phyloP scores from a whole-genome alignment of 345 rosid genomes.

The Corchorus olitorius region DNA sequence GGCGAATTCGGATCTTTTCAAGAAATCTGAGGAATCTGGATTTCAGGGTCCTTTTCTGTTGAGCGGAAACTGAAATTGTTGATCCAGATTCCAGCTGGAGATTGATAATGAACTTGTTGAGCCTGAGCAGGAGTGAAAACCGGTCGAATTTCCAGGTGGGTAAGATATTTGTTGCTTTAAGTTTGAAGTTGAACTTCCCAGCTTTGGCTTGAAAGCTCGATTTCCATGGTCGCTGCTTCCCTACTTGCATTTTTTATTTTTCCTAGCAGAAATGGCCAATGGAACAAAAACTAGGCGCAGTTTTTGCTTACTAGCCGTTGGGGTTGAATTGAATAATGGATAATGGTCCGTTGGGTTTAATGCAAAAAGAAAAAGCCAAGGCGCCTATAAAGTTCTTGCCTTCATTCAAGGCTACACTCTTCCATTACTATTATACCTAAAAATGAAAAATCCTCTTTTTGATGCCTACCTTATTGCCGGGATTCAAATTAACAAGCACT shows the following conservation, averaged over 20 bases:
- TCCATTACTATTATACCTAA: no score
- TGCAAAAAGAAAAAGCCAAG: neutral
- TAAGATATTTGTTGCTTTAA: slow-evolving; percentile 23
- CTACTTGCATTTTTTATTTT: slow-evolving; percentile 36
- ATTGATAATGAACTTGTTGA: slow-evolving; percentile 29
- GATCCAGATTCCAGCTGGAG: slow-evolving; percentile 31
- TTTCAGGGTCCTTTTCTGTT: slow-evolving; percentile 11
- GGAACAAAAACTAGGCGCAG: neutral
- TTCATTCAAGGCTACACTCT: no score
- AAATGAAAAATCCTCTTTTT: no score
- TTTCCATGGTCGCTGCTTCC: slow-evolving; percentile 35
- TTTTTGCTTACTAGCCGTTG: neutral
- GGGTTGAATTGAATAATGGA: neutral
- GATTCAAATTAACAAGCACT: no score
- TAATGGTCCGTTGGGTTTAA: neutral
- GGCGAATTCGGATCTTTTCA: slow-evolving; percentile 9
- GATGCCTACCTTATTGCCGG: neutral
- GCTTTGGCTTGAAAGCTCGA: slow-evolving; percentile 31
- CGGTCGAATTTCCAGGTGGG: slow-evolving; percentile 29
- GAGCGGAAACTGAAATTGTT: slow-evolving; percentile 1
- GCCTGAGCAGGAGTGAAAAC: slow-evolving; percentile 33
- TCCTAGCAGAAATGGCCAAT: neutral
- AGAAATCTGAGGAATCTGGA: slow-evolving; percentile 28
- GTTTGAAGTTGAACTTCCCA: slow-evolving; percentile 32
- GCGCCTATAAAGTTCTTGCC: neutral